Conservation (phyloP, 2,329 filamentous ascomycete genomes). For the Pseudocercospora vitis region DNA sequence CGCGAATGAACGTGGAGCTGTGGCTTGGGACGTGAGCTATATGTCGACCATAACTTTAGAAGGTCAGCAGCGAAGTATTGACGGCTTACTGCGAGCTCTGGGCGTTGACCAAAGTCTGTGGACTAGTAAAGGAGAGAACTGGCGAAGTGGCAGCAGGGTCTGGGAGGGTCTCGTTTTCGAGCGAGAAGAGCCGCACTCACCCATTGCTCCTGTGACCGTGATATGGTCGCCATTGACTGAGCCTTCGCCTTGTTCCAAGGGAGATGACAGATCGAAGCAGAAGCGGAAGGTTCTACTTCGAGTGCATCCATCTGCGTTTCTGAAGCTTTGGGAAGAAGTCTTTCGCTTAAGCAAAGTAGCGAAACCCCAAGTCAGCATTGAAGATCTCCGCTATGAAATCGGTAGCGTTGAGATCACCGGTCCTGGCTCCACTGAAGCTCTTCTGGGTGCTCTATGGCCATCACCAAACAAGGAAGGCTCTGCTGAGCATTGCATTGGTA, state of each 20-base stretch:
- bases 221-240: constrained; percentile 65
- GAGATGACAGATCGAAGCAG: constrained; percentile 37
- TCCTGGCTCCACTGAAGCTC: constrained; percentile 75
- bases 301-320: constrained; percentile 78
- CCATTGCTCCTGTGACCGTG: constrained; percentile 70
- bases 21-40: constrained; percentile 94
- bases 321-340: constrained; percentile 66
- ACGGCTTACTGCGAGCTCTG: constrained; percentile 65
- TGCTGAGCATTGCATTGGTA: constrained; percentile 41
- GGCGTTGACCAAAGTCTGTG: constrained; percentile 59
- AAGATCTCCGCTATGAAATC: constrained; percentile 70
- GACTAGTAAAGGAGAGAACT: constrained; percentile 65
- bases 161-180: constrained; percentile 62
- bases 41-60: constrained; percentile 80
- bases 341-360: constrained; percentile 59
- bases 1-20: constrained; percentile 69
- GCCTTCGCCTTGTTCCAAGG: constrained; percentile 25
- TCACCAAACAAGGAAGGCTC: constrained; percentile 10
- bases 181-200: constrained; percentile 52
- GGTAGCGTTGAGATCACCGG: constrained; percentile 70
- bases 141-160: constrained; percentile 63
- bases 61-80: constrained; percentile 64
- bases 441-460: constrained; percentile 67
- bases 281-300: constrained; percentile 66
- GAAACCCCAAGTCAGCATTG: constrained; percentile 62